These are phyloP conservation scores for Solanum pimpinellifolium DNA, from an alignment of 257 asterid genomes.

Conservation along the genomic window DNA sequence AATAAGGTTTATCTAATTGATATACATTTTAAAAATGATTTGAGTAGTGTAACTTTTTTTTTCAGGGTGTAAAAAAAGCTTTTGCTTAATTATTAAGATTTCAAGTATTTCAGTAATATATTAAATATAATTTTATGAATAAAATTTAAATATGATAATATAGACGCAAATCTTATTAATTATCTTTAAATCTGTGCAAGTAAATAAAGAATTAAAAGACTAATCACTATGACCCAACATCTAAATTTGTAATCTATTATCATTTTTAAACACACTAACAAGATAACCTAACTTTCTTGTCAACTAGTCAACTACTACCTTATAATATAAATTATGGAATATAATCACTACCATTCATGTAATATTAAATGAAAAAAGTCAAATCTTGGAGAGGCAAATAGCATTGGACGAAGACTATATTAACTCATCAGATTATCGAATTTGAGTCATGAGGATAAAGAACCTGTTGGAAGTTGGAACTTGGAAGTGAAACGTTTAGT, in stretches of 20 bases:
- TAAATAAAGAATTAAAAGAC: background rate
- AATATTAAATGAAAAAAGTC: background rate
- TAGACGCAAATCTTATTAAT: rapidly evolving
- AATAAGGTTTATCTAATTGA: background rate
- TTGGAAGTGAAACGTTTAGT: background rate
- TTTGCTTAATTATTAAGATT: background rate
- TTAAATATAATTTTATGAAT: background rate
- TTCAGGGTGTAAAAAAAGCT: rapidly evolving
- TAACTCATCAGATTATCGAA: rapidly evolving
- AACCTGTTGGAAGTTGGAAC: background rate
- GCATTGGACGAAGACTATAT: background rate
- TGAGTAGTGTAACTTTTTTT: too few relatives aligned
- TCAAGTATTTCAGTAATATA: rapidly evolving
- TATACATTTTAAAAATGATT: too few relatives aligned
- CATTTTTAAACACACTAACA: background rate
- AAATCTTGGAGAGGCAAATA: background rate
- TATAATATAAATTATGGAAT: background rate
- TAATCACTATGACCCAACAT: background rate
- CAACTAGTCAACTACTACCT: background rate
- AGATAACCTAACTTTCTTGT: background rate
- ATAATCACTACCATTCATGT: background rate
- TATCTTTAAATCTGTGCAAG: background rate
- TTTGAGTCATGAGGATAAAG: background rate
- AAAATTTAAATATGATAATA: rapidly evolving
- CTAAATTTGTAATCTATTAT: background rate